These are phyloP conservation scores for Fusarium penzigii DNA, from an alignment of 2,329 filamentous ascomycete species.

Conservation along the genomic window DNA sequence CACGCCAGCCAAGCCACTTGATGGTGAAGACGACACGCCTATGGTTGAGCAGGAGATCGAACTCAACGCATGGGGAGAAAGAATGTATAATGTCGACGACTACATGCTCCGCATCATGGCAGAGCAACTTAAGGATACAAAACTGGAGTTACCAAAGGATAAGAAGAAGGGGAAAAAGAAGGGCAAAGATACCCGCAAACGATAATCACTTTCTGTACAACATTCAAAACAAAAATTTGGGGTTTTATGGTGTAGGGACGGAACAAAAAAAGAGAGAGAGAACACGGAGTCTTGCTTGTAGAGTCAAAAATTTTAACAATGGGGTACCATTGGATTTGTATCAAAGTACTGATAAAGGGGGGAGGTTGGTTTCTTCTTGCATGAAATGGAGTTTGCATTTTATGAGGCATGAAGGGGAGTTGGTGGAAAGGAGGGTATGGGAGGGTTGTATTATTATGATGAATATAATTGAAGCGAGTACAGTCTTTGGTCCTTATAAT, in stretches of 20 bases:
- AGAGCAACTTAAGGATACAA: slow-evolving; percentile 58
- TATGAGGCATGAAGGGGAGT: too few species aligned
- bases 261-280: neutral
- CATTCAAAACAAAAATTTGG: neutral
- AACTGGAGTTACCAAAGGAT: slow-evolving; percentile 64
- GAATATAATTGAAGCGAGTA: too few species aligned
- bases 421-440: too few species aligned
- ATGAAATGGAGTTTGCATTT: too few species aligned
- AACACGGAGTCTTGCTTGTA: too few species aligned
- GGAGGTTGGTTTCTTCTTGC: too few species aligned
- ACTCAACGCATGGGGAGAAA: slow-evolving; percentile 59
- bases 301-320: too few species aligned
- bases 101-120: slow-evolving; percentile 74
- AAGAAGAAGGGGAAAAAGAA: slow-evolving; percentile 63
- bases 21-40: slow-evolving; percentile 36
- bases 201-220: slow-evolving; percentile 25
- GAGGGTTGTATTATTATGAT: too few species aligned
- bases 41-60: slow-evolving; percentile 45
- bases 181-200: slow-evolving; percentile 59
- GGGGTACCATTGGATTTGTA: too few species aligned
- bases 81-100: slow-evolving; percentile 67
- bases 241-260: neutral
- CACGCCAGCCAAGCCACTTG: slow-evolving; percentile 47
- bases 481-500: too few species aligned
- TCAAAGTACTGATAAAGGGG: too few species aligned